Percentiles rank a stretch among this genome's conserved stretches.
These are phyloP conservation scores for Isabelozyma pseudorhagii DNA, from an alignment of 805 yeast genomes.

Conservation along the genomic window DNA sequence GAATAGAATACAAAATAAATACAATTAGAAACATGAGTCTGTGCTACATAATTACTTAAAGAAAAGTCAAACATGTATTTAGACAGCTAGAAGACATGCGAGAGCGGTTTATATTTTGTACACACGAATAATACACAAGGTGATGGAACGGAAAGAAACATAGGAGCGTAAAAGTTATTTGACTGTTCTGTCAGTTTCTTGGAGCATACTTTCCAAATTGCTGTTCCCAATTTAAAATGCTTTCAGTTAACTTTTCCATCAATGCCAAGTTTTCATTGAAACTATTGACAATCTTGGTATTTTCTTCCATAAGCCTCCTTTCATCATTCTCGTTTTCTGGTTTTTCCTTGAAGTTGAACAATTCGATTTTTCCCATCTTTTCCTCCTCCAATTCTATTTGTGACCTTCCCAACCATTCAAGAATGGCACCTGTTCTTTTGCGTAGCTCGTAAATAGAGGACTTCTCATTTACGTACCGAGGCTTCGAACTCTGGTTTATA, in stretches of 20 bases:
- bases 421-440: conserved; percentile 80
- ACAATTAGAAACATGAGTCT: too few relatives aligned
- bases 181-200: conserved; percentile 5
- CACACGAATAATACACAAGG: background rate
- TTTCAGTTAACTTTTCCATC: conserved; percentile 73
- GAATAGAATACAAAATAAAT: too few relatives aligned
- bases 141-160: background rate
- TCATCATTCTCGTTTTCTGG: conserved; percentile 10
- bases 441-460: conserved; percentile 80
- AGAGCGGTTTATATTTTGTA: too few relatives aligned
- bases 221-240: conserved; percentile 77
- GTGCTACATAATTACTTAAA: too few relatives aligned
- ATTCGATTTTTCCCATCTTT: conserved; percentile 51
- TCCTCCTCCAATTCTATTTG: conserved; percentile 81
- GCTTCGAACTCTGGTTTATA: conserved; percentile 71
- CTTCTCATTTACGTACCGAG: conserved; percentile 76
- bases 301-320: conserved; percentile 20
- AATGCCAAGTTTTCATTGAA: conserved; percentile 58
- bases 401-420: conserved; percentile 86
- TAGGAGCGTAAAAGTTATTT: background rate
- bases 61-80: too few relatives aligned
- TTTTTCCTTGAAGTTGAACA: conserved; percentile 47
- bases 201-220: conserved; percentile 55
- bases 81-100: too few relatives aligned
- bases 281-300: conserved; percentile 30